Conservation (phyloP, 495 filamentous ascomycete species). For the Penicillium paradoxum region DNA sequence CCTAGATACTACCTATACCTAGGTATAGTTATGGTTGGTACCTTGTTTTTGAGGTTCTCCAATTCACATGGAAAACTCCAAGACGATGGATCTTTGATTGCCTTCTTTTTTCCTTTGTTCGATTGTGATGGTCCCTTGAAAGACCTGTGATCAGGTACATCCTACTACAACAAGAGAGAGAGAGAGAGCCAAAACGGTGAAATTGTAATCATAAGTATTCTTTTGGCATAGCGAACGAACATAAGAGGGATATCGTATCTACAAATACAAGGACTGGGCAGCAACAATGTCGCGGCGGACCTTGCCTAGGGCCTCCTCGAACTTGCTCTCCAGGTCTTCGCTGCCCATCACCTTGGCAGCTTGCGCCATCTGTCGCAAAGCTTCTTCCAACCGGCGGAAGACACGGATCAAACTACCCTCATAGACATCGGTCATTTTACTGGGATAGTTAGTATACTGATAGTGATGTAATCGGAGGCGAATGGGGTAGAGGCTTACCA, state of each 20-base stretch:
- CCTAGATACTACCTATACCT: too few species aligned
- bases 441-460: constrained; percentile 27
- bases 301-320: constrained; percentile 76
- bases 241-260: constrained; percentile 21
- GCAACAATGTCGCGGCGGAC: constrained; percentile 89
- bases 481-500: constrained; percentile 57
- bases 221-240: constrained; percentile 1
- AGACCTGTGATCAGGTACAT: too few species aligned
- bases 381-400: constrained; percentile 91
- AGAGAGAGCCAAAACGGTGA: neutral
- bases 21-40: too few species aligned
- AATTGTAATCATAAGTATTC: constrained; percentile 3
- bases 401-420: constrained; percentile 93
- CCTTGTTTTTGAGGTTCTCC: too few species aligned
- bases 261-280: constrained; percentile 87
- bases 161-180: neutral
- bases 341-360: constrained; percentile 96
- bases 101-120: too few species aligned
- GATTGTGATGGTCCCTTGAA: too few species aligned
- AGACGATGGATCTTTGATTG: too few species aligned
- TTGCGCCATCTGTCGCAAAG: constrained; percentile 96
- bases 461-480: neutral
- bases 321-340: constrained; percentile 84
- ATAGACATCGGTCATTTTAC: constrained; percentile 98
- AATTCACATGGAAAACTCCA: too few species aligned